These are phyloP conservation scores for Pseudoneurospora amorphoporcata DNA, from an alignment of 495 filamentous ascomycete genomes.

Conservation along the genomic window DNA sequence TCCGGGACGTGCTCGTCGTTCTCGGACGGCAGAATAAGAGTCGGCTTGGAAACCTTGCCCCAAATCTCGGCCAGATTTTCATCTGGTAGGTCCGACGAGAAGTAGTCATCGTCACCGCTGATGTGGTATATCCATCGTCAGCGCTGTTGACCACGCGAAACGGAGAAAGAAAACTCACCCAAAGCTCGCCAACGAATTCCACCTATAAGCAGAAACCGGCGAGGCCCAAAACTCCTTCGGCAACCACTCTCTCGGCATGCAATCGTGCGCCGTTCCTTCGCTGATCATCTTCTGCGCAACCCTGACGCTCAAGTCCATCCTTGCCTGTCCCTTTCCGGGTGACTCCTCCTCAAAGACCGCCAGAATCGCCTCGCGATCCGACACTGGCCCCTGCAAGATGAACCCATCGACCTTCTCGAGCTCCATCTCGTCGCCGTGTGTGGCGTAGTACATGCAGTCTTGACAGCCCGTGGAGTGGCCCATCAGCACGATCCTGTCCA, in stretches of 20 bases:
- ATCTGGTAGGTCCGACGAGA: slow-evolving; percentile 66
- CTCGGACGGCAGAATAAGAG: slow-evolving; percentile 60
- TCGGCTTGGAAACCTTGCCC: slow-evolving; percentile 42
- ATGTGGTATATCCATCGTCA: not conserved
- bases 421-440: not conserved
- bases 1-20: slow-evolving; percentile 61
- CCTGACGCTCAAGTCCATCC: slow-evolving; percentile 40
- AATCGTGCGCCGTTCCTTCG: slow-evolving; percentile 41
- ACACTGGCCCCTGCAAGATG: slow-evolving; percentile 73
- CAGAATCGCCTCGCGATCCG: slow-evolving; percentile 61
- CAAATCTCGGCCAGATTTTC: slow-evolving; percentile 51
- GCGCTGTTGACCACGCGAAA: not conserved
- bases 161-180: slow-evolving; percentile 25
- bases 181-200: slow-evolving; percentile 52
- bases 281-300: slow-evolving; percentile 44
- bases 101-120: slow-evolving; percentile 77
- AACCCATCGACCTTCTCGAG: slow-evolving; percentile 58
- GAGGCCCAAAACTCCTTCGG: slow-evolving; percentile 35
- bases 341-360: slow-evolving; percentile 23
- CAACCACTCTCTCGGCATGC: slow-evolving; percentile 46
- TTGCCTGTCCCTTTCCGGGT: not conserved
- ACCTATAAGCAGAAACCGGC: slow-evolving; percentile 58
- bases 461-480: slow-evolving; percentile 79
- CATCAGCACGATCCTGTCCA: slow-evolving; percentile 65
- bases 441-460: slow-evolving; percentile 64